Conservation (phyloP, 805 yeast species). For the Yamadazyma scolyti region DNA sequence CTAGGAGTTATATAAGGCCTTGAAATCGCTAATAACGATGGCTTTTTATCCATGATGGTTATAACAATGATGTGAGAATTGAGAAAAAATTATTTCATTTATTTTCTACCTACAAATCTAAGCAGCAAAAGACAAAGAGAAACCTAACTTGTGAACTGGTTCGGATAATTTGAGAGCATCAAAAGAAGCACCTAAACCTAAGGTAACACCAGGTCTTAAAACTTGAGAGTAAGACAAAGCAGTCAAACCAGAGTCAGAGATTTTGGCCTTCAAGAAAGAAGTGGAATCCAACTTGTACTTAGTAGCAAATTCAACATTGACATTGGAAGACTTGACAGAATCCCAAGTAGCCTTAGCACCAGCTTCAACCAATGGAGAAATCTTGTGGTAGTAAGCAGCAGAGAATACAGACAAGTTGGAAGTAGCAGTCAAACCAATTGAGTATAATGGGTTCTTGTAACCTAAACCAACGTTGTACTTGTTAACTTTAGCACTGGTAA, state of each 20-base stretch:
- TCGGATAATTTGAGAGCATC: constrained; percentile 94
- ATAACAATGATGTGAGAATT: background rate
- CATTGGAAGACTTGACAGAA: constrained; percentile 75
- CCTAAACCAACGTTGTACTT: constrained; percentile 93
- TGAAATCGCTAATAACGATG: constrained; percentile 39
- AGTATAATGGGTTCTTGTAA: constrained; percentile 83
- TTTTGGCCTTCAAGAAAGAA: constrained; percentile 93
- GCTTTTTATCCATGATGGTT: constrained; percentile 7
- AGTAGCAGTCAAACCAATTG: constrained; percentile 80
- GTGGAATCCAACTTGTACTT: constrained; percentile 86
- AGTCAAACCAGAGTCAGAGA: constrained; percentile 93
- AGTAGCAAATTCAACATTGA: constrained; percentile 92
- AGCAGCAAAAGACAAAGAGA: constrained; percentile 90
- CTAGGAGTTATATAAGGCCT: constrained; percentile 58
- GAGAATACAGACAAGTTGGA: constrained; percentile 85
- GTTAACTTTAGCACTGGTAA: constrained; percentile 86
- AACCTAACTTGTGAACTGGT: constrained; percentile 97
- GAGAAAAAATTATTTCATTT: too few relatives aligned
- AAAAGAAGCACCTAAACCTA: constrained; percentile 96
- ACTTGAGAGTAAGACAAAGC: constrained; percentile 92
- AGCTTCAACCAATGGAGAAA: constrained; percentile 86
- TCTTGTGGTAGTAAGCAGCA: constrained; percentile 96
- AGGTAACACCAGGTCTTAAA: constrained; percentile 92
- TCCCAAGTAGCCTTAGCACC: constrained; percentile 98
- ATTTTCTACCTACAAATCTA: constrained; percentile 42